Evolutionary conservation across 495 filamentous ascomycete species (phyloP).

Genomic region (Neurospora sp.): DNA sequence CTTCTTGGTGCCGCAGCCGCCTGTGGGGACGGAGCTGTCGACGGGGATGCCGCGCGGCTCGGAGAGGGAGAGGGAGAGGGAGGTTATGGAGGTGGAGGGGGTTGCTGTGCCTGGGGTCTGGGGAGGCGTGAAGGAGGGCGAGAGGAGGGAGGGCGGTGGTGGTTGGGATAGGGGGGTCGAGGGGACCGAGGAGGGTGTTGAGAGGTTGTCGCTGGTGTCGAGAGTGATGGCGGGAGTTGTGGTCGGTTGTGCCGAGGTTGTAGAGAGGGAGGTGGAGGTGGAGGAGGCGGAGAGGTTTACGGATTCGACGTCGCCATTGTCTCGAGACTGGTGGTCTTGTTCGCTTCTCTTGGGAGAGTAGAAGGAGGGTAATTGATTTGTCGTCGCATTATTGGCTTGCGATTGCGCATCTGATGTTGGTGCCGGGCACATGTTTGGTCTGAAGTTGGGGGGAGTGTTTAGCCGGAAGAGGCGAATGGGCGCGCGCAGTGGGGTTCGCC

Average conservation of each 20-base stretch:
- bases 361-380: slow-evolving; percentile 30
- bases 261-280: not conserved
- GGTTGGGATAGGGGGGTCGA: slow-evolving; percentile 12
- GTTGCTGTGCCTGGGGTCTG: slow-evolving; percentile 58
- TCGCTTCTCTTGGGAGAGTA: slow-evolving; percentile 33
- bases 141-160: slow-evolving; percentile 46
- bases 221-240: not conserved
- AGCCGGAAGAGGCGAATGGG: not conserved
- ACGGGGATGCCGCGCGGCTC: slow-evolving; percentile 44
- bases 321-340: slow-evolving; percentile 9
- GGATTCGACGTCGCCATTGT: slow-evolving; percentile 10
- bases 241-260: not conserved
- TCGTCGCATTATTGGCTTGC: slow-evolving; percentile 13
- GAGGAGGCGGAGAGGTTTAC: slow-evolving; percentile 12
- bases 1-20: slow-evolving; percentile 43
- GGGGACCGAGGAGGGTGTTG: slow-evolving; percentile 9
- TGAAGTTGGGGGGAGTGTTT: not conserved
- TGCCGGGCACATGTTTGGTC: not conserved
- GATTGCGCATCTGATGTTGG: slow-evolving; percentile 8
- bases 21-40: slow-evolving; percentile 40
- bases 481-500: not conserved
- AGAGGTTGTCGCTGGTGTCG: slow-evolving; percentile 4
- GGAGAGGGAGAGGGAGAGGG: slow-evolving; percentile 1
- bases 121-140: slow-evolving; percentile 74
- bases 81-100: slow-evolving; percentile 18